phyloP scores from a whole-genome alignment of 192 early-diverging fungal species.

The Linnemannia hyalina region DNA sequence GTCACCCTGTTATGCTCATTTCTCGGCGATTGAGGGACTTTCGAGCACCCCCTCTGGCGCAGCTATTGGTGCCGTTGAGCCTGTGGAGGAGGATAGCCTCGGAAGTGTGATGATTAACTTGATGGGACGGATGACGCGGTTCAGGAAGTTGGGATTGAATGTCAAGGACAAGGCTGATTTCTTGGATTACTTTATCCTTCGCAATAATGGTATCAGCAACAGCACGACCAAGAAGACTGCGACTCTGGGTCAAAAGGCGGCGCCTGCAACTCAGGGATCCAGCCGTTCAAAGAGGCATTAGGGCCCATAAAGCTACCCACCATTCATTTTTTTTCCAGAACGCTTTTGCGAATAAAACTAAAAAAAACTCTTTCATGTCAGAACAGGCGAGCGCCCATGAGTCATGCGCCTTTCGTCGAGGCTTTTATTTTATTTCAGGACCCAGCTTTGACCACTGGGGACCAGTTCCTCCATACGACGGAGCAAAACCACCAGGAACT shows the following conservation, averaged over 20 bases:
- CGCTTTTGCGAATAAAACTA: no score
- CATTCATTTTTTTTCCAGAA: neutral
- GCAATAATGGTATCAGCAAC: slow-evolving; percentile 40
- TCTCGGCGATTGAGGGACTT: slow-evolving; percentile 36
- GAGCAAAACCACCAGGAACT: slow-evolving; percentile 29
- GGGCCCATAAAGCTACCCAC: neutral
- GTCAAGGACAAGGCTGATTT: slow-evolving; percentile 83
- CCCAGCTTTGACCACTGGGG: slow-evolving; percentile 28
- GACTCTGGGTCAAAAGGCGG: slow-evolving; percentile 1
- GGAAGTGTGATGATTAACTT: slow-evolving; percentile 68
- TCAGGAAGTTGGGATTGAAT: slow-evolving; percentile 74
- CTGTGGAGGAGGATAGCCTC: slow-evolving; percentile 62
- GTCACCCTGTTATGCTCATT: slow-evolving; percentile 57
- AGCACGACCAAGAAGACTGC: slow-evolving; percentile 13
- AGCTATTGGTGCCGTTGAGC: slow-evolving; percentile 36
- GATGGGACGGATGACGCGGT: slow-evolving; percentile 73
- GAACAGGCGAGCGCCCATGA: no score
- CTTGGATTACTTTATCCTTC: slow-evolving; percentile 72
- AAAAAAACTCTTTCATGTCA: no score
- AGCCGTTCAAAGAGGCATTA: slow-evolving; percentile 37
- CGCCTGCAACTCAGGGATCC: slow-evolving; percentile 8
- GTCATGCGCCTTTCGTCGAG: no score
- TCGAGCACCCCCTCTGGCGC: slow-evolving; percentile 26
- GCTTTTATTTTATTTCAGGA: slow-evolving; percentile 15
- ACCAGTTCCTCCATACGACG: slow-evolving; percentile 39